A percentile compares a stretch with the other conserved stretches of the same genome.
phyloP scores from a whole-genome alignment of 805 yeast species.

The Ogataea zsoltii region DNA sequence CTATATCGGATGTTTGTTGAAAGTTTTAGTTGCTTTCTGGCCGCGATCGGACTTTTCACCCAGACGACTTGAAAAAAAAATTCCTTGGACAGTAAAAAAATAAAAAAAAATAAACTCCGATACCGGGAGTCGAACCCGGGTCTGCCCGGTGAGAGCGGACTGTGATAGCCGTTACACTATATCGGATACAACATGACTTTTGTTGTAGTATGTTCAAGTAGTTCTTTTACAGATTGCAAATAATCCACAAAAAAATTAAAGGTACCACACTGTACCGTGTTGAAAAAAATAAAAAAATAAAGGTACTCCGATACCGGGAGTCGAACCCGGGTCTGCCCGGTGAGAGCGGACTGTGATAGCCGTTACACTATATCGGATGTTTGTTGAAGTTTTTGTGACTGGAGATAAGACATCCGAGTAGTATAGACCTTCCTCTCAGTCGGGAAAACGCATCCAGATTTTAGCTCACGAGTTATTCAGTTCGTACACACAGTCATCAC shows the following conservation, averaged over 20 bases:
- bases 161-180: slow-evolving; percentile 27
- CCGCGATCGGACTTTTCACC: no score
- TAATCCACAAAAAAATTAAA: no score
- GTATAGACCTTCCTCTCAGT: no score
- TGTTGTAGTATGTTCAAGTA: background rate
- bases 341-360: slow-evolving; percentile 44
- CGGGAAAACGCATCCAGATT: no score
- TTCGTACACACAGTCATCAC: slow-evolving; percentile 1
- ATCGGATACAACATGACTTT: slow-evolving; percentile 12
- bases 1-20: slow-evolving; percentile 35
- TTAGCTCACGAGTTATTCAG: background rate
- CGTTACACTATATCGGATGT: slow-evolving; percentile 42
- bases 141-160: slow-evolving; percentile 29
- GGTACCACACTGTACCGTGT: no score
- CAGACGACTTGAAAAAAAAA: no score
- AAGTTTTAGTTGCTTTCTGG: no score
- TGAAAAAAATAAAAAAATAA: no score
- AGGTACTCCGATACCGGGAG: slow-evolving; percentile 41
- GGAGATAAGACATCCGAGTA: no score
- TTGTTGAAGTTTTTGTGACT: slow-evolving; percentile 2
- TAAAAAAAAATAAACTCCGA: slow-evolving; percentile 17
- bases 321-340: slow-evolving; percentile 44
- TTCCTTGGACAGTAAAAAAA: no score
- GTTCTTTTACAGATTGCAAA: no score
- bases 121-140: slow-evolving; percentile 28